These are phyloP conservation scores for Fonsecaea monophora DNA, from an alignment of 2,329 filamentous ascomycete genomes.

Conservation along the genomic window DNA sequence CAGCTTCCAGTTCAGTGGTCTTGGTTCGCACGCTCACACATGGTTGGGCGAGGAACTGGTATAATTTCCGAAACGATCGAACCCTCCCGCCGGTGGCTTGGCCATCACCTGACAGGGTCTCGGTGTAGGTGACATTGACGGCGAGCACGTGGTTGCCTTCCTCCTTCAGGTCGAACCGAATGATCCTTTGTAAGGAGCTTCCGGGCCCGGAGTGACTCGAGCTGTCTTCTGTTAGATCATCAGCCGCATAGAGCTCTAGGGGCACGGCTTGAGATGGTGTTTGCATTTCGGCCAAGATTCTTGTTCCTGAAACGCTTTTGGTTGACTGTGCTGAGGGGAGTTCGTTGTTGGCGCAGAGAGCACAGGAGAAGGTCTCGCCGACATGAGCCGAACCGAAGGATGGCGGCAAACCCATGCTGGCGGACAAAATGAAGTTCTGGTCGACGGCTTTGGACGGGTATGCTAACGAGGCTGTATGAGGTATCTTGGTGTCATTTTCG, in stretches of 20 bases:
- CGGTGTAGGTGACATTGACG: conserved; percentile 92
- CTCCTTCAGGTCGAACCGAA: conserved; percentile 88
- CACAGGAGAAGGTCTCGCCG: conserved; percentile 93
- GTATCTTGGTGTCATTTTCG: conserved; percentile 56
- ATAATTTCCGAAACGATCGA: conserved; percentile 90
- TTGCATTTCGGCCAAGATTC: conserved; percentile 92
- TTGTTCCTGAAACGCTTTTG: conserved; percentile 72
- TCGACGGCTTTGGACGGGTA: conserved; percentile 63
- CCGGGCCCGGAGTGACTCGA: conserved; percentile 51
- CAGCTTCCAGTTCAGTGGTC: conserved; percentile 67
- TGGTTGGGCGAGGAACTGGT: conserved; percentile 93
- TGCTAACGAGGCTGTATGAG: conserved; percentile 73
- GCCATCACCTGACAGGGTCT: conserved; percentile 64
- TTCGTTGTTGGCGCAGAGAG: conserved; percentile 95
- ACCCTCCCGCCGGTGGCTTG: conserved; percentile 66
- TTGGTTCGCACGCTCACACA: conserved; percentile 92
- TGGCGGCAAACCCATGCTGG: conserved; percentile 77
- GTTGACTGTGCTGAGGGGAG: conserved; percentile 51
- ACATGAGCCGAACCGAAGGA: conserved; percentile 95
- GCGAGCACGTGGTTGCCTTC: conserved; percentile 93
- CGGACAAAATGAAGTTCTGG: conserved; percentile 59
- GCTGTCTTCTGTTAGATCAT: conserved; percentile 24
- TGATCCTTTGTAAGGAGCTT: conserved; percentile 77
- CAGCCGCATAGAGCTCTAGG: conserved; percentile 59
- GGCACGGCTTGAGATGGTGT: conserved; percentile 77